These are phyloP conservation scores for Panaeolus cyanescens DNA, from an alignment of 768 basidiomycete species.

Conservation along the genomic window DNA sequence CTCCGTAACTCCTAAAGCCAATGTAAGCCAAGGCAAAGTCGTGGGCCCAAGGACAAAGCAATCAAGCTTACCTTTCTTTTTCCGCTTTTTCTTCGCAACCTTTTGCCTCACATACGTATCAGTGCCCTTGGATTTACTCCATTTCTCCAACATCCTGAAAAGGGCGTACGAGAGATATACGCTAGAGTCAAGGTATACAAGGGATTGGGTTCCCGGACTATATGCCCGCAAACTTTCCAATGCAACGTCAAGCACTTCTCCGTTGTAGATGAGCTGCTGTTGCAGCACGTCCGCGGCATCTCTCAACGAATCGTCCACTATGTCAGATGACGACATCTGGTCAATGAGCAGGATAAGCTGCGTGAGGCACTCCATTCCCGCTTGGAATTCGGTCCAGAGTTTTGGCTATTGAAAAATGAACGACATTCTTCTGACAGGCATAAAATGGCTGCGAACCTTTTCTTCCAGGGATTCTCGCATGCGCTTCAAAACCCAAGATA, in stretches of 20 bases:
- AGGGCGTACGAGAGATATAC: slow-evolving; percentile 83
- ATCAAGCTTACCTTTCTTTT: slow-evolving; percentile 38
- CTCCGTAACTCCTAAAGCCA: slow-evolving; percentile 40
- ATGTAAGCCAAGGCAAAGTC: neutral
- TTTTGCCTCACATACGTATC: slow-evolving; percentile 80
- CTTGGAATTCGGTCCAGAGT: slow-evolving; percentile 91
- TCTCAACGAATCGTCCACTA: slow-evolving; percentile 46
- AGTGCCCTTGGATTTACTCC: slow-evolving; percentile 70
- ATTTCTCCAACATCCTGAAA: slow-evolving; percentile 88
- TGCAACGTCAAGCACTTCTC: slow-evolving; percentile 89
- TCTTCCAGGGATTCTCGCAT: slow-evolving; percentile 92
- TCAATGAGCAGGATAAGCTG: slow-evolving; percentile 91
- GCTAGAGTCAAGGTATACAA: slow-evolving; percentile 85
- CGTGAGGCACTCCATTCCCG: slow-evolving; percentile 91
- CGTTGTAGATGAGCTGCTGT: slow-evolving; percentile 93
- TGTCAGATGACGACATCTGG: slow-evolving; percentile 63
- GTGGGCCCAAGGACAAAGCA: slow-evolving; percentile 8
- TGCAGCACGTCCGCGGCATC: slow-evolving; percentile 84
- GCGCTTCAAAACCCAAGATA: slow-evolving; percentile 86
- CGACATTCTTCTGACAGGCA: neutral
- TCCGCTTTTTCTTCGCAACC: slow-evolving; percentile 51
- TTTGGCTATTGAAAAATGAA: slow-evolving; percentile 64
- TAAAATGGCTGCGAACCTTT: slow-evolving; percentile 57
- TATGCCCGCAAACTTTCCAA: slow-evolving; percentile 77
- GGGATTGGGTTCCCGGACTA: slow-evolving; percentile 75